Conservation (phyloP, 306 rosid genomes). For the Coriaria nepalensis region DNA sequence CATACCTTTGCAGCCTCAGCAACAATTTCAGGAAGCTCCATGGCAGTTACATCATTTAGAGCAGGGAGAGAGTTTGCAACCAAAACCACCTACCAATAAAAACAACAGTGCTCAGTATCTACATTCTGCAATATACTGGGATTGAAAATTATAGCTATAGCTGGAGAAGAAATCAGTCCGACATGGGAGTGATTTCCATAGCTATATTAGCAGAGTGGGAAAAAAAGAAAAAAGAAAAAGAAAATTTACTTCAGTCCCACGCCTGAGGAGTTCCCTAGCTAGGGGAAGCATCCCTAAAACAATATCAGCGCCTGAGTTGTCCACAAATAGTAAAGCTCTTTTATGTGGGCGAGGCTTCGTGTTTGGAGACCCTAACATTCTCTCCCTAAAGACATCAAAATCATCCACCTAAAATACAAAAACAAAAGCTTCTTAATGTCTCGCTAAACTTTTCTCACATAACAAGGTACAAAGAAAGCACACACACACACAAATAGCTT, state of each 20-base stretch:
- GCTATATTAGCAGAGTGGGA: too few species aligned
- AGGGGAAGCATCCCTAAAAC: slow-evolving; percentile 98
- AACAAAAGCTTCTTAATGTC: too few species aligned
- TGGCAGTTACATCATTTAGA: slow-evolving; percentile 84
- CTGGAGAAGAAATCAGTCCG: too few species aligned
- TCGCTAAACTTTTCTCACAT: too few species aligned
- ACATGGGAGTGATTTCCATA: too few species aligned
- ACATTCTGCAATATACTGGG: background rate
- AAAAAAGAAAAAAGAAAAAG: too few species aligned
- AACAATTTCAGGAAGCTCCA: slow-evolving; percentile 93
- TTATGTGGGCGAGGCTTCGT: slow-evolving; percentile 47
- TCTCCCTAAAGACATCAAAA: slow-evolving; percentile 65
- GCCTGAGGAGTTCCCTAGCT: slow-evolving; percentile 88
- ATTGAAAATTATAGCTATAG: too few species aligned
- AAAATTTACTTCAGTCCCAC: slow-evolving; percentile 79
- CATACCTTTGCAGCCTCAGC: slow-evolving; percentile 98
- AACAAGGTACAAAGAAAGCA: too few species aligned
- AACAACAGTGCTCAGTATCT: slow-evolving; percentile 3
- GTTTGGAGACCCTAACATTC: slow-evolving; percentile 60
- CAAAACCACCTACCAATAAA: slow-evolving; percentile 64
- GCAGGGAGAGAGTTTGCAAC: slow-evolving; percentile 97
- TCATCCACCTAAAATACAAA: slow-evolving; percentile 65
- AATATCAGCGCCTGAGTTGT: slow-evolving; percentile 92
- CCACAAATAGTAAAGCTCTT: slow-evolving; percentile 91
- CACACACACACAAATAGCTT: too few species aligned